These are phyloP conservation scores for Penicillium sp. DNA, from an alignment of 2,329 filamentous ascomycete genomes.

Conservation along the genomic window DNA sequence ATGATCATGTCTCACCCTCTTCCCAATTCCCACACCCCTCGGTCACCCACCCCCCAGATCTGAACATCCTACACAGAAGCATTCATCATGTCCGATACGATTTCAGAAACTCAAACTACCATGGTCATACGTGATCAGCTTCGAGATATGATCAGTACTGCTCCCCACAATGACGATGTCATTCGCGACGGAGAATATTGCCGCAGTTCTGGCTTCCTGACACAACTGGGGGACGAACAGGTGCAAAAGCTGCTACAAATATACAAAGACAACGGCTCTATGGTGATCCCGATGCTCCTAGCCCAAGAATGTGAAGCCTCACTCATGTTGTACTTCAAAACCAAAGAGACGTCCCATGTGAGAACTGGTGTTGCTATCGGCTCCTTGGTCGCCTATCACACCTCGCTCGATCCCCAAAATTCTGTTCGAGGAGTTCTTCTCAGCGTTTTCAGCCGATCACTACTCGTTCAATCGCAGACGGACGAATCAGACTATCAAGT, in stretches of 20 bases:
- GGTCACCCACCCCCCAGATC: background rate
- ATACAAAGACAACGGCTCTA: background rate
- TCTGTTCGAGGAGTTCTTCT: background rate
- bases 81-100: background rate
- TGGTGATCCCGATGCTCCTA: background rate
- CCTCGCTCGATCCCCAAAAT: background rate
- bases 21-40: background rate
- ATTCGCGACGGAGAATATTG: background rate
- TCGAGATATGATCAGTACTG: background rate
- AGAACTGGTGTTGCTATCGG: background rate
- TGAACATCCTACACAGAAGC: background rate
- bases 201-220: background rate
- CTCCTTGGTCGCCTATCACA: constrained; percentile 3
- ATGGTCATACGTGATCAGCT: background rate
- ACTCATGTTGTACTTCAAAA: background rate
- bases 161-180: background rate
- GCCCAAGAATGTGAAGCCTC: background rate
- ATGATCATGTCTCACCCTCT: background rate
- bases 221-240: background rate
- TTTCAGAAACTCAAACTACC: background rate
- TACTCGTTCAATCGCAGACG: background rate
- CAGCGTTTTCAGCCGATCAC: constrained; percentile 1
- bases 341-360: background rate
- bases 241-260: background rate
- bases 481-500: background rate